Percentiles rank a stretch among this genome's conserved stretches.
phyloP scores from a whole-genome alignment of 2,329 filamentous ascomycete species.

The Nemania serpens region DNA sequence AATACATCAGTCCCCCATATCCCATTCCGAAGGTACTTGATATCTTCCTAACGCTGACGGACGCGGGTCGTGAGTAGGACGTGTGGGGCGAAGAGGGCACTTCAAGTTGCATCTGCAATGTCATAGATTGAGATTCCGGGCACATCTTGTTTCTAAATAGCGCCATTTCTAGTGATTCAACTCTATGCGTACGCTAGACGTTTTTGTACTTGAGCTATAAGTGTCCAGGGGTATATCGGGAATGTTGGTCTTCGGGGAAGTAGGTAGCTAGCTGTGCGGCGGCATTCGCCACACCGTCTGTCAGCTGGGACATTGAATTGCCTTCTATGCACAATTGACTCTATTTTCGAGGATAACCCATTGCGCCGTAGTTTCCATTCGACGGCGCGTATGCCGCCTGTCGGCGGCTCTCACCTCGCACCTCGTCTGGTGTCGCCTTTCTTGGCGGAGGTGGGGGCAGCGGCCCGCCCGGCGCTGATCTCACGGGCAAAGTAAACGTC shows the following conservation, averaged over 20 bases:
- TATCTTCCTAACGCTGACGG: constrained; percentile 15
- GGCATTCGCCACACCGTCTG: constrained; percentile 5
- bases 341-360: constrained; percentile 43
- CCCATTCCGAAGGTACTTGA: constrained; percentile 5
- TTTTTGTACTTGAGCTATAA: constrained; percentile 11
- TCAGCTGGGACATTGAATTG: constrained; percentile 14
- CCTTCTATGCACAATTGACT: background rate
- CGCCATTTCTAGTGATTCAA: constrained; percentile 12
- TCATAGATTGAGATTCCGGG: constrained; percentile 12
- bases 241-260: background rate
- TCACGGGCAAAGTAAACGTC: constrained; percentile 67
- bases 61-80: constrained; percentile 2
- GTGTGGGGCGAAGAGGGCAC: constrained; percentile 16
- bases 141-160: constrained; percentile 14
- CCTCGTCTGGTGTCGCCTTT: constrained; percentile 60
- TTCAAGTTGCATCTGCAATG: constrained; percentile 13
- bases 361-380: constrained; percentile 45
- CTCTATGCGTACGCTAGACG: constrained; percentile 16
- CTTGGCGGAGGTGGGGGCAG: constrained; percentile 65
- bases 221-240: constrained; percentile 3
- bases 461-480: constrained; percentile 63
- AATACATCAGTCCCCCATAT: constrained; percentile 15
- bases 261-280: background rate
- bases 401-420: constrained; percentile 56
- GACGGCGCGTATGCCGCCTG: constrained; percentile 58